Percentiles rank a stretch among this genome's conserved stretches.
Conservation (phyloP, 345 rosid species). For the Tarenaya hassleriana region DNA sequence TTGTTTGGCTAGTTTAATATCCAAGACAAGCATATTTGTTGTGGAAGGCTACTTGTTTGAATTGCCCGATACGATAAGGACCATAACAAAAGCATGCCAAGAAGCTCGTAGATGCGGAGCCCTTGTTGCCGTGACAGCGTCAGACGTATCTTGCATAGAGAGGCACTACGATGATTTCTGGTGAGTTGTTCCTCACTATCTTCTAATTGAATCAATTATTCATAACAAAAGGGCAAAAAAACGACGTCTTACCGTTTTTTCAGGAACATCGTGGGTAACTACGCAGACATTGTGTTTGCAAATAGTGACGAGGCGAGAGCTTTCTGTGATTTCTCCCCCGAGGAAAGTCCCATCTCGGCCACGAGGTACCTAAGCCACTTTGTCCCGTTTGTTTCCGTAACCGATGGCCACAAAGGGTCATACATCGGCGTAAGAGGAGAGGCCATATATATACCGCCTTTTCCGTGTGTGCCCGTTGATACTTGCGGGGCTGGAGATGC, state of each 20-base stretch:
- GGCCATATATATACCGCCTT: slow-evolving; percentile 80
- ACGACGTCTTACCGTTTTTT: neutral
- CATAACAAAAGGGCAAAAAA: neutral
- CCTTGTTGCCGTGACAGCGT: slow-evolving; percentile 85
- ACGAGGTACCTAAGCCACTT: slow-evolving; percentile 87
- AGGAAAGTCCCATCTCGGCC: slow-evolving; percentile 69
- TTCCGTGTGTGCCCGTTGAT: slow-evolving; percentile 71
- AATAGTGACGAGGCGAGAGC: slow-evolving; percentile 90
- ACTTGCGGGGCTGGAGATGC: slow-evolving; percentile 97
- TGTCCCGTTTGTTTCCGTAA: slow-evolving; percentile 79
- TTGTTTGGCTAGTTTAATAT: slow-evolving; percentile 61
- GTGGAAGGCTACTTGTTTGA: slow-evolving; percentile 96
- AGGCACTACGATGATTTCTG: slow-evolving; percentile 91
- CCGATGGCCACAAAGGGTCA: slow-evolving; percentile 82
- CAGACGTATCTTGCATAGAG: slow-evolving; percentile 90
- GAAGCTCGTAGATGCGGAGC: slow-evolving; percentile 75
- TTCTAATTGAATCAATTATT: slow-evolving; percentile 2
- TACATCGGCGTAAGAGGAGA: slow-evolving; percentile 95
- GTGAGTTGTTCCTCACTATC: slow-evolving; percentile 29
- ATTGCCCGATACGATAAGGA: slow-evolving; percentile 77
- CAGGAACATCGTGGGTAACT: slow-evolving; percentile 89
- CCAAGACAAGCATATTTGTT: slow-evolving; percentile 68
- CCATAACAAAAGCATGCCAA: slow-evolving; percentile 77
- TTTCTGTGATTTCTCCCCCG: slow-evolving; percentile 59
- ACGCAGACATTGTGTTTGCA: slow-evolving; percentile 72